Evolutionary conservation across 2,329 filamentous ascomycete genomes (phyloP).

Genomic region (Ascochyta lentis): DNA sequence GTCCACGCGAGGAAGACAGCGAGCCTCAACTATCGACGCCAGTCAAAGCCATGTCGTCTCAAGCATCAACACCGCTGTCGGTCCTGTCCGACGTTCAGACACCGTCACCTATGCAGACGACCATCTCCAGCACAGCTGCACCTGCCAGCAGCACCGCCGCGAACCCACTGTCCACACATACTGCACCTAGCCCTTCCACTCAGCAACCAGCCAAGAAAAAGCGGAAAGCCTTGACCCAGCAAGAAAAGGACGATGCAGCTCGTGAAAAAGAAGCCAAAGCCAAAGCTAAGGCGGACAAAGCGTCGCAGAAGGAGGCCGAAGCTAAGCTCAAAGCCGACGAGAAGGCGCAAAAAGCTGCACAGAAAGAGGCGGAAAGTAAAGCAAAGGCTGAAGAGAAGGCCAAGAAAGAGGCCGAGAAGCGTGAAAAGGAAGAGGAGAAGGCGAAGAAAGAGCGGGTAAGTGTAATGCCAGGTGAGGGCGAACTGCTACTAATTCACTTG

Average conservation of each 20-base stretch:
- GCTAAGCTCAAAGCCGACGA: slow-evolving; percentile 47
- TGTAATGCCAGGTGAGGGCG: slow-evolving; percentile 20
- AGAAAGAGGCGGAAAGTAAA: slow-evolving; percentile 46
- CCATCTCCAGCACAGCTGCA: slow-evolving; percentile 17
- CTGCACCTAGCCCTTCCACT: slow-evolving; percentile 11
- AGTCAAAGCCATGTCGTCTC: slow-evolving; percentile 33
- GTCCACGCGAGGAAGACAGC: slow-evolving; percentile 41
- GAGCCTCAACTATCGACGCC: slow-evolving; percentile 38
- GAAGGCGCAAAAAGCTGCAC: slow-evolving; percentile 43
- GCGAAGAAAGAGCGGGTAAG: slow-evolving; percentile 51
- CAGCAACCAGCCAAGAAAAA: slow-evolving; percentile 53
- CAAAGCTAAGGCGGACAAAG: slow-evolving; percentile 46
- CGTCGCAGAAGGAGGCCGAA: slow-evolving; percentile 44
- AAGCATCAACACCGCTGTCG: slow-evolving; percentile 40
- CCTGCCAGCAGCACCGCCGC: slow-evolving; percentile 24
- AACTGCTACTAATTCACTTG: slow-evolving; percentile 23
- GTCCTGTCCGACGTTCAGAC: slow-evolving; percentile 41
- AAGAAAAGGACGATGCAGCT: slow-evolving; percentile 51
- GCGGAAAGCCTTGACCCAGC: slow-evolving; percentile 50
- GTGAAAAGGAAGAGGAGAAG: slow-evolving; percentile 50
- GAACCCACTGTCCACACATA: slow-evolving; percentile 12
- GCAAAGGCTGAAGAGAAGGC: slow-evolving; percentile 49
- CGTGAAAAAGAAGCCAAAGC: slow-evolving; percentile 50
- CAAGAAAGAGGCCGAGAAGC: slow-evolving; percentile 56
- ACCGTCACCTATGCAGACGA: slow-evolving; percentile 36